phyloP scores from a whole-genome alignment of 805 yeast species.

The Candida khao-thaluensis region DNA sequence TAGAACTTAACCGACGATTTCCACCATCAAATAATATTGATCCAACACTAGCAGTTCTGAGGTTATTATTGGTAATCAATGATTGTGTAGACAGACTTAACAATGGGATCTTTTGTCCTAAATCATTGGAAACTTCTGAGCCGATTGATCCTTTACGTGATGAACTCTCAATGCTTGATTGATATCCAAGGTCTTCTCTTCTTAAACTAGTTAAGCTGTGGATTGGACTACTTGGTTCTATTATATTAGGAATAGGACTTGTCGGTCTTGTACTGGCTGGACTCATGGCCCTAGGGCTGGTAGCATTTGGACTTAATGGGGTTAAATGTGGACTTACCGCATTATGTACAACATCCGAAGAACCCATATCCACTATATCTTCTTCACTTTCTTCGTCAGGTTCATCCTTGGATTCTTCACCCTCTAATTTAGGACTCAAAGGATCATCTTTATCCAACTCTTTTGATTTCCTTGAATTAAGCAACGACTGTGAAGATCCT shows the following conservation, averaged over 20 bases:
- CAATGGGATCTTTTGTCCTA: conserved; percentile 33
- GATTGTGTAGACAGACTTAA: conserved; percentile 27
- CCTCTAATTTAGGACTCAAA: conserved; percentile 6
- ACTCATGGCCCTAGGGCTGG: conserved; percentile 6
- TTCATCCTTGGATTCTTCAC: neutral
- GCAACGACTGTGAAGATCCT: neutral
- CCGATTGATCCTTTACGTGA: conserved; percentile 23
- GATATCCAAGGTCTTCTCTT: conserved; percentile 11
- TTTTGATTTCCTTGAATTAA: neutral
- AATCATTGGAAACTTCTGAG: conserved; percentile 20
- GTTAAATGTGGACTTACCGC: conserved; percentile 15
- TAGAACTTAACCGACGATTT: conserved; percentile 20
- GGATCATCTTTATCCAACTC: conserved; percentile 1
- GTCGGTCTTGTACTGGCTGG: conserved; percentile 4
- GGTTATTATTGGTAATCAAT: conserved; percentile 11
- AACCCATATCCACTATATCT: conserved; percentile 16
- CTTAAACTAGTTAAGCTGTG: conserved; percentile 1
- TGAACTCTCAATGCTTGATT: conserved; percentile 13
- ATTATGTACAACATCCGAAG: conserved; percentile 12
- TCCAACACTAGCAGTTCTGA: conserved; percentile 24
- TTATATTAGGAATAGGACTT: neutral
- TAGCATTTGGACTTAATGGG: conserved; percentile 10
- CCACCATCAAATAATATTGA: conserved; percentile 23
- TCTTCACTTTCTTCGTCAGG: conserved; percentile 11
- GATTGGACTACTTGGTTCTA: conserved; percentile 1